These are phyloP conservation scores for Hypseocharis bilobata DNA, from an alignment of 441 rosid genomes.

Conservation along the genomic window DNA sequence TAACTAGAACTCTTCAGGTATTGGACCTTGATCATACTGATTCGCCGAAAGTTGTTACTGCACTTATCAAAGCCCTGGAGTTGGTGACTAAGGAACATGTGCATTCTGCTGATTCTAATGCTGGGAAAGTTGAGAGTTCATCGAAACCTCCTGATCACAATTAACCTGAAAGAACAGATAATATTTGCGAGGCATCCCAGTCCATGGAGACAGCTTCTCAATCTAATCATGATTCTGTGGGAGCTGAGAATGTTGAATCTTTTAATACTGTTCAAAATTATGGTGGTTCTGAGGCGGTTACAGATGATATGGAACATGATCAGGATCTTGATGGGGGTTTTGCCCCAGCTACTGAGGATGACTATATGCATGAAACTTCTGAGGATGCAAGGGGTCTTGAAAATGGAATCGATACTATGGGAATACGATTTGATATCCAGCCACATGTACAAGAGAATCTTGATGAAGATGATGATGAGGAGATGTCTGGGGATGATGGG, in stretches of 20 bases:
- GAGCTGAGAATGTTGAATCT: constrained; percentile 47
- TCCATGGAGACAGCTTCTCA: constrained; percentile 49
- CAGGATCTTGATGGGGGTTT: constrained; percentile 82
- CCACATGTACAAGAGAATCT: constrained; percentile 69
- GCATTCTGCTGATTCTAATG: constrained; percentile 46
- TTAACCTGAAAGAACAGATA: constrained; percentile 53
- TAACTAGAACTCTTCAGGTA: constrained; percentile 73
- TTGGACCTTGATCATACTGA: constrained; percentile 84
- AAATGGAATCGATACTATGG: constrained; percentile 63
- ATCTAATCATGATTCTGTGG: constrained; percentile 48
- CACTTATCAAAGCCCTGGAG: constrained; percentile 80
- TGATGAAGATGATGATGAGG: constrained; percentile 88
- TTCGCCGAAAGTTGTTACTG: constrained; percentile 78
- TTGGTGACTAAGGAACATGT: constrained; percentile 90
- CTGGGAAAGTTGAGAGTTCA: constrained; percentile 57
- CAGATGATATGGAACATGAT: constrained; percentile 96
- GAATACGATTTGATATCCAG: constrained; percentile 72
- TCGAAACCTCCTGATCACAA: constrained; percentile 41
- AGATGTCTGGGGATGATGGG: constrained; percentile 83
- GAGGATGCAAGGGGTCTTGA: constrained; percentile 69
- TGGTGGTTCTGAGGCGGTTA: constrained; percentile 74
- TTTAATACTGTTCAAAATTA: constrained; percentile 44
- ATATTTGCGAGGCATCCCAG: constrained; percentile 46
- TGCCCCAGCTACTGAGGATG: constrained; percentile 62
- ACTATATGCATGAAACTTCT: constrained; percentile 79